These are phyloP conservation scores for Nannizzia gypsea DNA, from an alignment of 2,329 filamentous ascomycete genomes.

Conservation along the genomic window DNA sequence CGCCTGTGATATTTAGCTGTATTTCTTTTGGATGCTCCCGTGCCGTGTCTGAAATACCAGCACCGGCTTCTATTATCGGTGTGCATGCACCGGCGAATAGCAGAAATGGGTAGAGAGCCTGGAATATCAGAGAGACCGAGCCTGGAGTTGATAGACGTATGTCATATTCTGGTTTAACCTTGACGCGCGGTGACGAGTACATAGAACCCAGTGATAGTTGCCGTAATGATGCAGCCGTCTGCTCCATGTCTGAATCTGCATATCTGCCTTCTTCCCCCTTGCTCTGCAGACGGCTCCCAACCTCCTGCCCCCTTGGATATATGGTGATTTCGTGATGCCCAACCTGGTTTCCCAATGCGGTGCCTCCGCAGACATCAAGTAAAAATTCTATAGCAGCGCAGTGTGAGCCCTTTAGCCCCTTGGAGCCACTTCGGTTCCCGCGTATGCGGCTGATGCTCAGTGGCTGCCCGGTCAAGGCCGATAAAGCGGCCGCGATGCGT, in stretches of 20 bases:
- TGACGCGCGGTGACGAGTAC: slow-evolving; percentile 6
- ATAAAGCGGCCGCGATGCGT: slow-evolving; percentile 44
- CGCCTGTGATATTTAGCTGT: slow-evolving; percentile 41
- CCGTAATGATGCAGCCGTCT: slow-evolving; percentile 2
- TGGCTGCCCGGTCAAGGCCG: slow-evolving; percentile 40
- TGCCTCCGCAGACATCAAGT: slow-evolving; percentile 38
- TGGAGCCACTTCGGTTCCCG: slow-evolving; percentile 38
- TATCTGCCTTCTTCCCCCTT: neutral
- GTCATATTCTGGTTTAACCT: slow-evolving; percentile 25
- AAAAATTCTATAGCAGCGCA: slow-evolving; percentile 45
- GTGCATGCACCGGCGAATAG: slow-evolving; percentile 31
- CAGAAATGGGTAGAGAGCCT: slow-evolving; percentile 48
- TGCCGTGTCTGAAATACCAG: neutral
- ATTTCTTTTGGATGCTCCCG: slow-evolving; percentile 15
- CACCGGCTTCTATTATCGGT: neutral
- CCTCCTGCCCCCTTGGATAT: slow-evolving; percentile 16
- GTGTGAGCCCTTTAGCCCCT: slow-evolving; percentile 47
- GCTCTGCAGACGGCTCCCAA: neutral
- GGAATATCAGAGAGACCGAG: slow-evolving; percentile 44
- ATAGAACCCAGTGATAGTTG: neutral
- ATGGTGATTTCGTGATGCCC: slow-evolving; percentile 28
- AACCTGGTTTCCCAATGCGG: slow-evolving; percentile 24
- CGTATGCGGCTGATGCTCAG: slow-evolving; percentile 44
- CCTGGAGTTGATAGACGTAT: slow-evolving; percentile 41
- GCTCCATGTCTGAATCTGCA: neutral